Conservation (phyloP, 2,329 filamentous ascomycete species). For the Ascochyta viciae-villosae region DNA sequence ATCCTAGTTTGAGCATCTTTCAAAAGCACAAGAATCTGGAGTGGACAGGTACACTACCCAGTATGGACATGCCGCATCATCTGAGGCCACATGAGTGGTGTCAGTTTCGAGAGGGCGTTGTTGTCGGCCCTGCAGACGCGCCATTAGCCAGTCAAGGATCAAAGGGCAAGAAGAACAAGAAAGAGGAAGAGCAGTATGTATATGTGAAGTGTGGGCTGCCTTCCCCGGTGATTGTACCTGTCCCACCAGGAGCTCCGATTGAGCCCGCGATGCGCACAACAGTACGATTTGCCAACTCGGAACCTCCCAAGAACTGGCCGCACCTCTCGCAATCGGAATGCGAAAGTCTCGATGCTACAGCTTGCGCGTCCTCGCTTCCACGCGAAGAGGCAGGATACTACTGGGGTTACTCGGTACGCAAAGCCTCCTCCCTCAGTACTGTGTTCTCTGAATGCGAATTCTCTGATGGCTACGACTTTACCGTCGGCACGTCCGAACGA, state of each 20-base stretch:
- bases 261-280: slow-evolving; percentile 77
- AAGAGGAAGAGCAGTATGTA: slow-evolving; percentile 35
- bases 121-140: slow-evolving; percentile 50
- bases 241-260: slow-evolving; percentile 56
- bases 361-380: slow-evolving; percentile 72
- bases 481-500: slow-evolving; percentile 83
- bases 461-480: slow-evolving; percentile 80
- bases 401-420: slow-evolving; percentile 81
- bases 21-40: slow-evolving; percentile 79
- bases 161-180: slow-evolving; percentile 57
- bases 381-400: slow-evolving; percentile 81
- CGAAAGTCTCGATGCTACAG: slow-evolving; percentile 56
- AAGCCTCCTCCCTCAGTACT: slow-evolving; percentile 69
- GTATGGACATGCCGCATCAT: slow-evolving; percentile 86
- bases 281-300: slow-evolving; percentile 64
- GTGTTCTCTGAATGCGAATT: slow-evolving; percentile 80
- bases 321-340: slow-evolving; percentile 29
- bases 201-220: slow-evolving; percentile 60
- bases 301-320: slow-evolving; percentile 47
- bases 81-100: slow-evolving; percentile 78
- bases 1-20: slow-evolving; percentile 70
- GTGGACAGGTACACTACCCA: slow-evolving; percentile 75
- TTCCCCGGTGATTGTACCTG: slow-evolving; percentile 59
- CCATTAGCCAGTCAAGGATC: slow-evolving; percentile 11
- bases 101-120: slow-evolving; percentile 79